phyloP scores from a whole-genome alignment of 2,329 filamentous ascomycete species.

The Paecilomyces niveus region DNA sequence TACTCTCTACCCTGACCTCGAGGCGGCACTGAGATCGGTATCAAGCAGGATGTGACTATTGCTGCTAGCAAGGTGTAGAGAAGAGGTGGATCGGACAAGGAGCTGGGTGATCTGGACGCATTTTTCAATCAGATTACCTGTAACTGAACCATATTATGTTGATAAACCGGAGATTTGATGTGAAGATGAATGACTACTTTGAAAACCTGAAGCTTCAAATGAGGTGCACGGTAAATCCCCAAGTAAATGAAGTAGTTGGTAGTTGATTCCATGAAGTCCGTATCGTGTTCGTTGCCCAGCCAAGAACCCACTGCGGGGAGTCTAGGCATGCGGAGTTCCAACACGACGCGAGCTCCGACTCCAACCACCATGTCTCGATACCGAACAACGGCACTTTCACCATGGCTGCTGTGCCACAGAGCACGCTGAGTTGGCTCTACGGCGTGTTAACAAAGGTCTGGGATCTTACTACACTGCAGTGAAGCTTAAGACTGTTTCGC shows the following conservation, averaged over 20 bases:
- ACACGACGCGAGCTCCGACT: neutral
- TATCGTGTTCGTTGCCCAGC: neutral
- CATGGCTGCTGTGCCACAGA: slow-evolving; percentile 69
- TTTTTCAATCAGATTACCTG: neutral
- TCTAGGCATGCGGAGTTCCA: neutral
- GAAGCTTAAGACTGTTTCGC: slow-evolving; percentile 12
- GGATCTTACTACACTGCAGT: neutral
- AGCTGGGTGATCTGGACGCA: neutral
- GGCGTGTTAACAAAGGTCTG: slow-evolving; percentile 72
- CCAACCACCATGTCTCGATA: neutral
- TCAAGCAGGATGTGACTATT: slow-evolving; percentile 8
- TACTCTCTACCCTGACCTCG: slow-evolving; percentile 10
- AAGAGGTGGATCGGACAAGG: neutral
- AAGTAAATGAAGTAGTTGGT: neutral
- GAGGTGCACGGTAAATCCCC: neutral
- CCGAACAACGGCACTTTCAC: slow-evolving; percentile 8
- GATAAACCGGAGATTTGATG: neutral
- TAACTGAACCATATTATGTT: neutral
- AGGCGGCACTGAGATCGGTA: slow-evolving; percentile 4
- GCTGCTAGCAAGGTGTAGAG: neutral
- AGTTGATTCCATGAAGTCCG: neutral
- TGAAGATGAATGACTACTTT: too few relatives aligned
- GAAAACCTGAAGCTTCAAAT: too few relatives aligned
- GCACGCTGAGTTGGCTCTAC: slow-evolving; percentile 91
- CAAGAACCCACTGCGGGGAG: slow-evolving; percentile 12